Conservation (phyloP, 805 yeast species). For the Yarrowia deformans region DNA sequence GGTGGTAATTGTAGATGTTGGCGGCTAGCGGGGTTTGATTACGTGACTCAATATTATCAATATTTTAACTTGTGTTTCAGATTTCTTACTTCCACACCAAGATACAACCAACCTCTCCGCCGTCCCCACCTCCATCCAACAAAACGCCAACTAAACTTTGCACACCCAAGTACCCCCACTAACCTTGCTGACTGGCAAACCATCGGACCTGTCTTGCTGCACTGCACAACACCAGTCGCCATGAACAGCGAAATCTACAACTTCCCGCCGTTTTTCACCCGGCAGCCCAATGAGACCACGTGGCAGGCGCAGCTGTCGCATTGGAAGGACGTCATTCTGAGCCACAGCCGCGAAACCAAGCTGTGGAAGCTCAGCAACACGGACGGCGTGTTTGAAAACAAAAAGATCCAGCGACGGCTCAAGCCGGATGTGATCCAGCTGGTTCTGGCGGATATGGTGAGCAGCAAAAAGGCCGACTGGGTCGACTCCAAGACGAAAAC, state of each 20-base stretch:
- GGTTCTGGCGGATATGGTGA: constrained; percentile 65
- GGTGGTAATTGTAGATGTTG: too few relatives aligned
- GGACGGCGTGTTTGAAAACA: constrained; percentile 48
- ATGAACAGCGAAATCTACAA: constrained; percentile 63
- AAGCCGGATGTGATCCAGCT: constrained; percentile 62
- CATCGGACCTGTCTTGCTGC: constrained; percentile 5
- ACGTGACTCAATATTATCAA: too few relatives aligned
- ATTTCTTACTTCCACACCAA: too few relatives aligned
- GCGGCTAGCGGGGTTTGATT: too few relatives aligned
- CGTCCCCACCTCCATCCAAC: too few relatives aligned
- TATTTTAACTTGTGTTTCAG: too few relatives aligned
- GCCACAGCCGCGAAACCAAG: constrained; percentile 63
- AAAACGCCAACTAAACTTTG: background rate
- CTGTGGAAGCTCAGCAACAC: constrained; percentile 58
- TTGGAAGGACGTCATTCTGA: constrained; percentile 73
- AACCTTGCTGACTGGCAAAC: background rate
- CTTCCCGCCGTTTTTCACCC: constrained; percentile 92
- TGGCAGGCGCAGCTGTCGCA: constrained; percentile 77
- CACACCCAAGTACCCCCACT: background rate
- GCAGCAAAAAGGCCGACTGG: constrained; percentile 64
- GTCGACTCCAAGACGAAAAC: constrained; percentile 49
- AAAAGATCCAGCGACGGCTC: constrained; percentile 53
- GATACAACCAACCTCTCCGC: too few relatives aligned
- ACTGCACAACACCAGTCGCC: constrained; percentile 31
- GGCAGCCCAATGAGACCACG: constrained; percentile 83